Conservation (phyloP, 768 basidiomycete species). For the Tephrocybe sp. region DNA sequence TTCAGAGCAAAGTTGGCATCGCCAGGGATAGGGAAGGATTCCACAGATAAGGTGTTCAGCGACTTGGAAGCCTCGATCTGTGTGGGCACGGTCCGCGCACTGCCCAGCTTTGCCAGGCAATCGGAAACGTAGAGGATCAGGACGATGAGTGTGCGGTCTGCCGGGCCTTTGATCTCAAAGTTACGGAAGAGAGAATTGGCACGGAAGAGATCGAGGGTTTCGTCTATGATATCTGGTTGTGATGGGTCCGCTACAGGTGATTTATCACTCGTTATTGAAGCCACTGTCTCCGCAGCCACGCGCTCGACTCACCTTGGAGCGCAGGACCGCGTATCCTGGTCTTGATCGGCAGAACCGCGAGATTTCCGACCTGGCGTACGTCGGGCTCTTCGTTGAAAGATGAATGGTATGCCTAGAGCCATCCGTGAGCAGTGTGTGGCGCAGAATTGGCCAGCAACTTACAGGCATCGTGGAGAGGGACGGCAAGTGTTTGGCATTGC, state of each 20-base stretch:
- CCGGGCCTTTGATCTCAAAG: constrained; percentile 98
- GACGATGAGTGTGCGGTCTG: constrained; percentile 94
- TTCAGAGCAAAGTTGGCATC: constrained; percentile 95
- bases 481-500: constrained; percentile 24
- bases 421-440: neutral
- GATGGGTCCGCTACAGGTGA: constrained; percentile 66
- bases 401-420: constrained; percentile 89
- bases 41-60: constrained; percentile 91
- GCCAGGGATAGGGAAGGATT: constrained; percentile 91
- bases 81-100: constrained; percentile 61
- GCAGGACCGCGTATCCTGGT: constrained; percentile 93
- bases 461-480: constrained; percentile 49
- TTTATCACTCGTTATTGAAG: constrained; percentile 15
- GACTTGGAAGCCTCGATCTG: constrained; percentile 86
- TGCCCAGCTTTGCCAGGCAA: constrained; percentile 89
- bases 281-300: constrained; percentile 9
- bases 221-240: constrained; percentile 89
- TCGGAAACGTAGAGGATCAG: constrained; percentile 98
- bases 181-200: constrained; percentile 99
- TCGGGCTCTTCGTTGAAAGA: constrained; percentile 86
- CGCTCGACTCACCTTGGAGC: constrained; percentile 56
- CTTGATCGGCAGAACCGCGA: constrained; percentile 86
- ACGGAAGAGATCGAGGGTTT: constrained; percentile 94
- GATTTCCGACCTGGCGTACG: constrained; percentile 84
- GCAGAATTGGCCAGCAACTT: constrained; percentile 24